Evolutionary conservation across 192 early-diverging fungal species (phyloP).

Genomic region (Pilobolus umbonatus): DNA sequence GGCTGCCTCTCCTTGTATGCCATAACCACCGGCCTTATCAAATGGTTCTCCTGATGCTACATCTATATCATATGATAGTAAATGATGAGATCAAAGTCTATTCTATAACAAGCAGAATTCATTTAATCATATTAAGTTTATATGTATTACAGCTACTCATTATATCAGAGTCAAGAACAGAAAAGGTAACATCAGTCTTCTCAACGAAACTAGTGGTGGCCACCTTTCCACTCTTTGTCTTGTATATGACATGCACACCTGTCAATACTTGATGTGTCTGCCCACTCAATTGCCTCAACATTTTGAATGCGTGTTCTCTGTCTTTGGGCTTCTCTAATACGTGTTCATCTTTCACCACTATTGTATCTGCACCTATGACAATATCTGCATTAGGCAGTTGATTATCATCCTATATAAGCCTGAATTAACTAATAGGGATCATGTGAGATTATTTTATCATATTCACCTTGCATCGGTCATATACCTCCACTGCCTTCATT

Average conservation of each 20-base stretch:
- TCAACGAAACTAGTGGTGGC: slow-evolving; percentile 45
- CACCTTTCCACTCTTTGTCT: slow-evolving; percentile 14
- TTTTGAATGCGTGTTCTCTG: slow-evolving; percentile 51
- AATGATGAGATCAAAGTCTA: neutral
- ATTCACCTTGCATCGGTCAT: slow-evolving; percentile 33
- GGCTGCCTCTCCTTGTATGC: slow-evolving; percentile 73
- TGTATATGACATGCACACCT: slow-evolving; percentile 57
- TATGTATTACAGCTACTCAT: slow-evolving; percentile 66
- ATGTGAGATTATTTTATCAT: too few species aligned
- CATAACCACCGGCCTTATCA: slow-evolving; percentile 84
- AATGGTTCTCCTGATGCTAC: slow-evolving; percentile 47
- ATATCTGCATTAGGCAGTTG: slow-evolving; percentile 43
- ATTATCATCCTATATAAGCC: neutral
- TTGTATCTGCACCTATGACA: slow-evolving; percentile 3
- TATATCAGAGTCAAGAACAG: slow-evolving; percentile 51
- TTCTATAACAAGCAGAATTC: slow-evolving; percentile 13
- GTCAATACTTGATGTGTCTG: slow-evolving; percentile 71
- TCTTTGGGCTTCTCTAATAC: slow-evolving; percentile 83
- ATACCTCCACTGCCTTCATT: slow-evolving; percentile 69
- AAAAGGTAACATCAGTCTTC: slow-evolving; percentile 64
- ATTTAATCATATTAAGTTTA: slow-evolving; percentile 1
- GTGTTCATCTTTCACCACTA: slow-evolving; percentile 1
- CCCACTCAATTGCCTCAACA: slow-evolving; percentile 56
- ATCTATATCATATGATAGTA: slow-evolving; percentile 22
- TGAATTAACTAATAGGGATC: neutral